phyloP scores from a whole-genome alignment of 768 basidiomycete genomes.

The Albatrellus ellisii region DNA sequence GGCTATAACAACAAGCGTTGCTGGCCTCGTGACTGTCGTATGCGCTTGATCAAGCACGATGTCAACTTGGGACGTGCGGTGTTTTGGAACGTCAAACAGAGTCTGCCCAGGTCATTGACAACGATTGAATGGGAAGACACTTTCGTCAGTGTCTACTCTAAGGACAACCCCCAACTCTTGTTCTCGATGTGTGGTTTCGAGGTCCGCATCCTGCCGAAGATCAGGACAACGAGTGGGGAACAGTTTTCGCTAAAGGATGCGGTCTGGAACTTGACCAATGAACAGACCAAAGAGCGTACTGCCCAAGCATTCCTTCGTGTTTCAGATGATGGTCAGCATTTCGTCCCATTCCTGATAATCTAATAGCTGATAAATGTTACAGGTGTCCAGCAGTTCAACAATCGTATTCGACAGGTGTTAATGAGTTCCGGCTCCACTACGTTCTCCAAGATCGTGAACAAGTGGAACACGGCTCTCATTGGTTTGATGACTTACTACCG shows the following conservation, averaged over 20 bases:
- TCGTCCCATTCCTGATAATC: neutral
- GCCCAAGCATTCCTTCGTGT: slow-evolving; percentile 97
- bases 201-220: slow-evolving; percentile 93
- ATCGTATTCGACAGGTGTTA: slow-evolving; percentile 88
- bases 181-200: slow-evolving; percentile 99
- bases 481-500: slow-evolving; percentile 98
- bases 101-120: slow-evolving; percentile 86
- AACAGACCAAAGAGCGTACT: slow-evolving; percentile 94
- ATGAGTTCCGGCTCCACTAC: slow-evolving; percentile 99
- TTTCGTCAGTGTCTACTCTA: slow-evolving; percentile 92
- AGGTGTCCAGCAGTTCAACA: slow-evolving; percentile 95
- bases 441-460: slow-evolving; percentile 98
- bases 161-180: slow-evolving; percentile 92
- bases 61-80: slow-evolving; percentile 97
- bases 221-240: slow-evolving; percentile 89
- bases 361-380: slow-evolving; percentile 5
- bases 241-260: slow-evolving; percentile 95
- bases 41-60: slow-evolving; percentile 98
- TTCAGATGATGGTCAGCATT: slow-evolving; percentile 69
- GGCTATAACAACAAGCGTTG: slow-evolving; percentile 99
- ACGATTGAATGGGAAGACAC: slow-evolving; percentile 99
- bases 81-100: slow-evolving; percentile 99
- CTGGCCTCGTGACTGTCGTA: slow-evolving; percentile 98
- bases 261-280: slow-evolving; percentile 95
- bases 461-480: slow-evolving; percentile 94